These are phyloP conservation scores for Myxozyma sirexii DNA, from an alignment of 805 yeast genomes.

Conservation along the genomic window DNA sequence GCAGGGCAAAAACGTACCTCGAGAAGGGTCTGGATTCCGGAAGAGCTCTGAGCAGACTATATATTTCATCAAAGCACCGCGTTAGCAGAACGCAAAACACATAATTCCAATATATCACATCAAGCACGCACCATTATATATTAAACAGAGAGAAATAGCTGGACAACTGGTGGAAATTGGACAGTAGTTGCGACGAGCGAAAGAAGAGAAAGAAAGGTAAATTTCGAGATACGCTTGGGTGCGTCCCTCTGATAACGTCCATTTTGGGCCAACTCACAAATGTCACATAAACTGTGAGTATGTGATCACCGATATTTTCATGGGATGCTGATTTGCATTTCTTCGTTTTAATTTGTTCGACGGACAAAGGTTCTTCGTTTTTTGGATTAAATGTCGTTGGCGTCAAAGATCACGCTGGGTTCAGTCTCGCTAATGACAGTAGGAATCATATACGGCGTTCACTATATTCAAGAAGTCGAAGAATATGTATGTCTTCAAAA, in stretches of 20 bases:
- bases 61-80: no score
- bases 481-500: slow-evolving; percentile 22
- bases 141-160: neutral
- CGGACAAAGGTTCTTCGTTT: neutral
- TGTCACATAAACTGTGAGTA: slow-evolving; percentile 11
- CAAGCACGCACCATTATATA: no score
- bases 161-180: neutral
- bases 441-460: slow-evolving; percentile 33
- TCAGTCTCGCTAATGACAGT: slow-evolving; percentile 17
- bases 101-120: neutral
- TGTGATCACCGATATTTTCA: neutral
- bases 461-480: slow-evolving; percentile 32
- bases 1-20: slow-evolving; percentile 48
- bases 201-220: neutral
- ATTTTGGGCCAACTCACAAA: slow-evolving; percentile 1
- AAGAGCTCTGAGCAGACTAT: slow-evolving; percentile 50
- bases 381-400: slow-evolving; percentile 29
- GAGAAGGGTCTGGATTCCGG: slow-evolving; percentile 71
- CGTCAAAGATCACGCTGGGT: slow-evolving; percentile 32
- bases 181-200: neutral
- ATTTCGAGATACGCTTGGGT: slow-evolving; percentile 13
- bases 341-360: neutral
- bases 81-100: no score
- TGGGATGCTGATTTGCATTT: neutral
- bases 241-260: slow-evolving; percentile 11